Base-by-base conservation (phyloP, 352 stramenopile genomes). In the Elongisporangium anandrum region DNA sequence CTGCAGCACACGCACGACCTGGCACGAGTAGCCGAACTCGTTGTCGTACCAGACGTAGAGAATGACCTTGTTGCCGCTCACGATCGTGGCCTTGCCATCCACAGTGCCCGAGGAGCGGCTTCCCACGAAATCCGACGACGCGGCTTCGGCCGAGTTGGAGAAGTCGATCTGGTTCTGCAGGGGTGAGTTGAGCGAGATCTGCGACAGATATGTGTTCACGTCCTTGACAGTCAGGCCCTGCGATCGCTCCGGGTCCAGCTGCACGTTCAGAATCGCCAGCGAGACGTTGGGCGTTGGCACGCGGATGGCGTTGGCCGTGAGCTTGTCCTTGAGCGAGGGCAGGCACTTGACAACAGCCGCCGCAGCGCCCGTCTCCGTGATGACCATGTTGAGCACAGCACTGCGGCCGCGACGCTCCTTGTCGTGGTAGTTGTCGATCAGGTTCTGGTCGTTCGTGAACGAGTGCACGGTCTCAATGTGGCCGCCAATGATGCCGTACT, bases 241-340 rank as follows among this genome's bases (percentile, higher is more conserved):
- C 4, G 76, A 64, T 57, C 85, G 83, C 19, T 70, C 67, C 65
- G 96, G 98, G 60, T 87, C 77, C 41, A 99, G 71, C 58, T 88
- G 81, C 63, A 95, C 78, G 60, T 98, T 98, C 52, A 99, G 81
- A 70, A 99, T 98, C 48, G 98, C 97, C 50, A 99, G 87, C 53
- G 96, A 99, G 19, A 99, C 97, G 77, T 99, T 97, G 55, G 97
- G 96, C 70, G 97, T 99, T 45, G 97, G 97, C 26, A 99, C 97
- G 70, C 97, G 96, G 81, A 99, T 98, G 59, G 97, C 95, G 75
- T 99, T 99, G 65, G 95, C 97, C 58, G 97, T 99, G 49, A 99
- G 85, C 85, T 99, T 99, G 84, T 94, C 92, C 70, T 97, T 79
- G 53, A 99, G 90, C 29, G 77, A 90, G 55, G 97, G 97, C 10